phyloP scores from a whole-genome alignment of 2,329 filamentous ascomycete genomes.

The Trichoderma breve region DNA sequence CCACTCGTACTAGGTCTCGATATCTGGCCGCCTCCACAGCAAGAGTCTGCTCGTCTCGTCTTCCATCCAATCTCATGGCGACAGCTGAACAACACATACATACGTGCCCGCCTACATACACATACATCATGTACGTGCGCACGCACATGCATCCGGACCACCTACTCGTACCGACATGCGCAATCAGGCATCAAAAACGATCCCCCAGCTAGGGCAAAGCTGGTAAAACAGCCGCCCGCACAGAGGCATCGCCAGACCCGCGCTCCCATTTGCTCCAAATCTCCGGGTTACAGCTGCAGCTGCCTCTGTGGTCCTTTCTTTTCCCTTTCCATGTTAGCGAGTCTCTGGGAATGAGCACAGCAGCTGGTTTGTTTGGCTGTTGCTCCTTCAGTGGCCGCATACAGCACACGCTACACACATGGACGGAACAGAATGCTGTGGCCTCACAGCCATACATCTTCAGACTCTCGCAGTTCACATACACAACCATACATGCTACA shows the following conservation, averaged over 20 bases:
- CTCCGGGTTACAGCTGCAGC: conserved; percentile 12
- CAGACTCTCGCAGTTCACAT: neutral
- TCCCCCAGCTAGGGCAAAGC: conserved; percentile 18
- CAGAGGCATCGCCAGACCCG: conserved; percentile 5
- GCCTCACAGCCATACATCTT: neutral
- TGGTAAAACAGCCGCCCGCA: conserved; percentile 15
- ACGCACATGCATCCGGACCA: neutral
- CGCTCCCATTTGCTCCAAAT: conserved; percentile 15
- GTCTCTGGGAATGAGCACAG: neutral
- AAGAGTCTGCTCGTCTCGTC: neutral
- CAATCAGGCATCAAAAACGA: conserved; percentile 19
- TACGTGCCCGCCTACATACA: conserved; percentile 9
- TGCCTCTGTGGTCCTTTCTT: neutral
- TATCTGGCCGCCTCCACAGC: conserved; percentile 20
- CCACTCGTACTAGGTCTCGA: conserved; percentile 20
- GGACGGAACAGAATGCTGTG: neutral
- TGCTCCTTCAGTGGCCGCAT: neutral
- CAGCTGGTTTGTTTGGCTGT: neutral
- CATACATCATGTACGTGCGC: conserved; percentile 14
- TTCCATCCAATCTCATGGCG: conserved; percentile 11
- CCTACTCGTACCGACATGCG: neutral
- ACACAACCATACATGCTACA: neutral
- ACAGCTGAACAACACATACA: conserved; percentile 19
- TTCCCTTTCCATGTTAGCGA: neutral
- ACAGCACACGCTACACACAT: neutral